These are phyloP conservation scores for Actinomortierella wolfii DNA, from an alignment of 371 early-diverging fungal species.

Conservation along the genomic window DNA sequence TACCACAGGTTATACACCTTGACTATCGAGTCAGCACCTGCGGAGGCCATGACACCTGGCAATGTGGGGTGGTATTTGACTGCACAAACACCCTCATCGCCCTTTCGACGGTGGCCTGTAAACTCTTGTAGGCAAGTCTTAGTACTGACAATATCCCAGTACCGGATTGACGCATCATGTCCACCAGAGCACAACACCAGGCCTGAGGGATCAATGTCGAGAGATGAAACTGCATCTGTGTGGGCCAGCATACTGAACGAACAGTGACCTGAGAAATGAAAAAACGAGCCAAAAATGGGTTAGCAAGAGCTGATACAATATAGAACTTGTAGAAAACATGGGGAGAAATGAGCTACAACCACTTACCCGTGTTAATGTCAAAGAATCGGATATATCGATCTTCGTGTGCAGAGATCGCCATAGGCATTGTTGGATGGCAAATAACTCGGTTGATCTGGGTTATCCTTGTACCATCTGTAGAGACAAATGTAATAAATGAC, in stretches of 20 bases:
- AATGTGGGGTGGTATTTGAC: slow-evolving; percentile 68
- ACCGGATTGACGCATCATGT: slow-evolving; percentile 81
- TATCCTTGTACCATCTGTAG: slow-evolving; percentile 60
- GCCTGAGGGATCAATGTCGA: slow-evolving; percentile 75
- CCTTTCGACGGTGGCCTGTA: slow-evolving; percentile 75
- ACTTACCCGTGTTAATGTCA: slow-evolving; percentile 72
- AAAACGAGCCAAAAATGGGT: neutral
- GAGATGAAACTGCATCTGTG: slow-evolving; percentile 68
- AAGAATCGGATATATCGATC: slow-evolving; percentile 79
- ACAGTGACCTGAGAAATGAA: slow-evolving; percentile 54
- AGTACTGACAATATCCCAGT: slow-evolving; percentile 77
- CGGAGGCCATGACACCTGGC: slow-evolving; percentile 69
- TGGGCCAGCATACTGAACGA: slow-evolving; percentile 70
- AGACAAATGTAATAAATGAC: slow-evolving; percentile 7
- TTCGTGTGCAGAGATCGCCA: slow-evolving; percentile 80
- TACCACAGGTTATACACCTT: slow-evolving; percentile 54
- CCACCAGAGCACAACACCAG: slow-evolving; percentile 77
- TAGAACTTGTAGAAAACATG: neutral
- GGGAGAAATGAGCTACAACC: neutral
- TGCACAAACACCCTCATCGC: slow-evolving; percentile 78
- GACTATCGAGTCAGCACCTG: slow-evolving; percentile 78
- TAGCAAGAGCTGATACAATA: slow-evolving; percentile 3
- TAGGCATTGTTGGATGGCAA: slow-evolving; percentile 75
- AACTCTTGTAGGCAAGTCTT: slow-evolving; percentile 78
- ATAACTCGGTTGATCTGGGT: slow-evolving; percentile 83